phyloP scores from a whole-genome alignment of 1,284 basidiomycete species.

The Austroboletus niveus region DNA sequence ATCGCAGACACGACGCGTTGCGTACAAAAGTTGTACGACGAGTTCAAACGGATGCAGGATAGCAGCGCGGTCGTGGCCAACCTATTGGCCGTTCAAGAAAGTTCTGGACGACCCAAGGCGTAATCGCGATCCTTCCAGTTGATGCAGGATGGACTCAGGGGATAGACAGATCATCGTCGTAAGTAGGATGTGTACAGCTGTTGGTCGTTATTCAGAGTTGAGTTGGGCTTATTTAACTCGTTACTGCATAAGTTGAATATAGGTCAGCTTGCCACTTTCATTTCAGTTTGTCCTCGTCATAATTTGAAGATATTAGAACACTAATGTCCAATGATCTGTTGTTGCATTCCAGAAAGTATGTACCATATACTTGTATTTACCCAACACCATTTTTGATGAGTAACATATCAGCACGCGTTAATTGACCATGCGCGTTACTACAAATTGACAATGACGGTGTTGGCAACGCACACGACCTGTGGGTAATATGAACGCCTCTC shows the following conservation, averaged over 20 bases:
- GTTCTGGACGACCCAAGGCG: slow-evolving; percentile 13
- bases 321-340: too few relatives aligned
- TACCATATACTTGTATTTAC: neutral
- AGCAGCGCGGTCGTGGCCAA: slow-evolving; percentile 42
- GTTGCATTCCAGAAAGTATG: neutral
- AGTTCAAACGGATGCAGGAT: slow-evolving; percentile 42
- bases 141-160: neutral
- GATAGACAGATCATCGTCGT: too few relatives aligned
- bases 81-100: slow-evolving; percentile 20
- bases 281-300: too few relatives aligned
- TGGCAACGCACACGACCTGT: slow-evolving; percentile 28
- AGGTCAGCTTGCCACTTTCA: too few relatives aligned
- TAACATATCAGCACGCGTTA: neutral
- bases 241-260: too few relatives aligned
- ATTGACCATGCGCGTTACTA: slow-evolving; percentile 1
- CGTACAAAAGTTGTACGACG: slow-evolving; percentile 41
- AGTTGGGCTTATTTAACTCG: too few relatives aligned
- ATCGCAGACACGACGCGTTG: slow-evolving; percentile 36
- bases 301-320: too few relatives aligned
- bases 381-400: neutral
- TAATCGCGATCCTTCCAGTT: slow-evolving; percentile 3
- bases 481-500: neutral
- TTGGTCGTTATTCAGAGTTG: too few relatives aligned
- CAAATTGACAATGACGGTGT: slow-evolving; percentile 22
- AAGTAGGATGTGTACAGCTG: too few relatives aligned